Conservation (phyloP, 805 yeast species). For the Kregervanrija pseudodelftensis region DNA sequence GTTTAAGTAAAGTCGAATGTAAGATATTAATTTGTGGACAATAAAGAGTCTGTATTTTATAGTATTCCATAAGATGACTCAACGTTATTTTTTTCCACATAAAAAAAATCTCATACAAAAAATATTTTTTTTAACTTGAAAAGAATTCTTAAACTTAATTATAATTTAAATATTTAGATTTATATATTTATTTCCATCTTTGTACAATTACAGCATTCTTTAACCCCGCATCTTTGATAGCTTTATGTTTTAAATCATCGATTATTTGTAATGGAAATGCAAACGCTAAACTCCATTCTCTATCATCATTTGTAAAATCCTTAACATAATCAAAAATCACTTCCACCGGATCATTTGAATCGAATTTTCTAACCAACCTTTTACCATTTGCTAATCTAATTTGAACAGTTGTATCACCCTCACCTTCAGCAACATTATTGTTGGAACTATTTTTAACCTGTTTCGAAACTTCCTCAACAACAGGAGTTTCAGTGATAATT, state of each 20-base stretch:
- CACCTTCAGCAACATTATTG: conserved; percentile 11
- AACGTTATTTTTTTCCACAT: too few species aligned
- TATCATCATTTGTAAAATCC: conserved; percentile 34
- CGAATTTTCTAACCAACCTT: conserved; percentile 56
- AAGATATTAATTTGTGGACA: too few species aligned
- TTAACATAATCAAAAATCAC: conserved; percentile 64
- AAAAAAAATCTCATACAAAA: too few species aligned
- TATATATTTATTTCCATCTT: conserved; percentile 49
- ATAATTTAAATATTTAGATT: too few species aligned
- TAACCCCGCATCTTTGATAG: conserved; percentile 70
- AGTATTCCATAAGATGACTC: too few species aligned
- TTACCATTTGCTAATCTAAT: conserved; percentile 80
- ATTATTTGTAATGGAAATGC: conserved; percentile 79
- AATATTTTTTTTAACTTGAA: too few species aligned
- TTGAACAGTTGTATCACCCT: conserved; percentile 67
- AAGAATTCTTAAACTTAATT: too few species aligned
- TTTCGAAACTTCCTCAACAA: conserved; percentile 5
- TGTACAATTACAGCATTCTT: conserved; percentile 85
- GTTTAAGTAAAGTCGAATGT: too few species aligned
- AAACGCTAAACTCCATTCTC: conserved; percentile 61
- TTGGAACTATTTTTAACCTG: background rate
- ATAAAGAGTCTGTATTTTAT: too few species aligned
- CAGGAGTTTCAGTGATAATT: background rate
- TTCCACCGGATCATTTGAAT: conserved; percentile 57
- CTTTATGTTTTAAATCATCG: conserved; percentile 45